Base-by-base conservation (phyloP, 768 basidiomycete genomes). In the Podaxis sp. region DNA sequence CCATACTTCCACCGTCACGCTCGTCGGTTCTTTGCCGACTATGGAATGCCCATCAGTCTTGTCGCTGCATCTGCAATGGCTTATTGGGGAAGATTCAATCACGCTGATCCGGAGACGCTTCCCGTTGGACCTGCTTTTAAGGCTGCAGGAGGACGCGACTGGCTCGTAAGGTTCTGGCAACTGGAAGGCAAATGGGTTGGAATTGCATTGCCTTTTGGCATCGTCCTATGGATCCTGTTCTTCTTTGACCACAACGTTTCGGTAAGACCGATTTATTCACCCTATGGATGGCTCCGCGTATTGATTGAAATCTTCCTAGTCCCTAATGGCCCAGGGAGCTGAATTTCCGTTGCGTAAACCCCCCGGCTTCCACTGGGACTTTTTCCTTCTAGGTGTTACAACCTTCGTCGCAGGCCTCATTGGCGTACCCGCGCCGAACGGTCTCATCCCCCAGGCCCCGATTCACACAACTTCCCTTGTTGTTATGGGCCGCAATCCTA, bases 201-300 rank as follows among this genome's bases (percentile, higher is more conserved):
- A 11, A 87, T 93, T 30, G 92, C 95, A 0, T 78, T 95, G 48
- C 95, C 95, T 0, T 97, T 97, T 68, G 96, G 95, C 2, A 74
- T 95, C 46, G 79, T 95, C 22, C 79, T 99, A 4, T 97, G 92
- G 86, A 84, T 96, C 24, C 76, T 97, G 49, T 96, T 98, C 77
- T 95, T 95, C 79, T 97, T 97, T 67, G 95, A 98, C 66, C 92
- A 95, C 67, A 96, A 96, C 68, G 92, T 95, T 58, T 95, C 93
- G 52, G 92, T 93, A 72, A 68, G 89, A 24, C 36, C 49, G 12
- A 8, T 53, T 17, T 24, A 58, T 52, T 17, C 33, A 40, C 30
- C 13, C 19, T 5, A 8, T 57, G 40, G 12, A 17, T 42, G 44
- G 8, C 44, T 53, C 24, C 63, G 28, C 58, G 12, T 15, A 53